Evolutionary conservation across 2,329 filamentous ascomycete species (phyloP), one percentile per base, ranked within the genome.

Genomic region (Aspergillus pseudoviridinutans): DNA sequence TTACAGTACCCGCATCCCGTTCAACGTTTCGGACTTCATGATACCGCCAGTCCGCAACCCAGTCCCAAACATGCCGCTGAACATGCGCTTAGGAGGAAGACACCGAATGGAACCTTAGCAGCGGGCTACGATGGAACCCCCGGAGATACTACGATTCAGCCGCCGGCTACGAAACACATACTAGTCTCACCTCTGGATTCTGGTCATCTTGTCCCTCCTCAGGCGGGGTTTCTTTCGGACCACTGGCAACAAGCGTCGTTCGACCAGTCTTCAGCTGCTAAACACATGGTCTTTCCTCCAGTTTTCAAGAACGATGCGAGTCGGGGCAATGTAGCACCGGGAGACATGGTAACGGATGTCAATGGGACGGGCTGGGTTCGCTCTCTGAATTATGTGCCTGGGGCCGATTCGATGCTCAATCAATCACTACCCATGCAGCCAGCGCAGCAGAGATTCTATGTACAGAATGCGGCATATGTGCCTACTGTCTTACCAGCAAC

Each of bases 101-200:
- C 93, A 8, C 94, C 93, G 4, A 93, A 88, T 68, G 94, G 93
- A n/a, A 96, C 92, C 41, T 83, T 97, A 60, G 88, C 93, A 63
- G 91, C 90, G 54, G 92, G 91, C 10, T 97, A 96, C 69, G 92
- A 97, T 80, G 91, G 90, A 32, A 90, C 90, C 4, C 86, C 87
- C 1, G 82, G 87, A 24, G 88, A 91, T 68, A 85, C 88, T 66
- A 85, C 83, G 9, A 85, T 87, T 38, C 89, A 89, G 41, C 88
- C 88, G 5, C 90, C 90, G 41, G 87, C 90, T 1, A 79, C 86
- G 50, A 97, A 97, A 75, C 92, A 96, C 71, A 85, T 96, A 70
- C 80, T 94, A 22, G 79, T 96, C 28, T 87, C 90, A 3, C 81
- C 83, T 35, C 76, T 82, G 28, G 76, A 79, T 56, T 72, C 74